Base-by-base conservation (phyloP, 1,284 basidiomycete genomes). In the Mycena citricolor region DNA sequence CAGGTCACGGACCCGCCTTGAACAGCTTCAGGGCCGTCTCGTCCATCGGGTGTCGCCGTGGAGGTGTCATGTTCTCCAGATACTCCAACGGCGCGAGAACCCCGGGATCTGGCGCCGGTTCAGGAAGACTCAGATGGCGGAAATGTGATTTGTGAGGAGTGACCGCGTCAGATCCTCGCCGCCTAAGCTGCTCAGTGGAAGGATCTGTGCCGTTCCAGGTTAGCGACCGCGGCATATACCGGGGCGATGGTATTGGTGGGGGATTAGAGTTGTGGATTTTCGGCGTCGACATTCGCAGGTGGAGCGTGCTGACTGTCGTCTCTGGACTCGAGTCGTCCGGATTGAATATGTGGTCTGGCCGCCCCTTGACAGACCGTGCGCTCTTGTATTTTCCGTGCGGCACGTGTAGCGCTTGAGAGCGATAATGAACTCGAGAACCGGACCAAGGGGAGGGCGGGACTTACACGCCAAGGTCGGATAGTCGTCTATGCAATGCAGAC, bases 381-480 rank as follows among this genome's bases (percentile, higher is more conserved):
- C 83, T 86, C 57, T 78, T 76, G 60, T 87, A 88, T 54, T 69
- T 73, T 32, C 78, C 80, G 41, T 69, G 67, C n/a, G 86, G 86
- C 16, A 86, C 83, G 14, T 66, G 59, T 28, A 87, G 59, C 17
- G 64, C 50, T 52, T 23, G 8, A 21, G 39, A 4, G 24, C 16
- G 17, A n/a, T 13, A 4, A 8, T 28, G 16, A n/a, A 42, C 17
- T 38, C 31, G 21, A 7, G 13, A 14, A n/a, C 12, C 14, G 11
- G 22, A 23, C n/a, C 13, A 20, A 17, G 8, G 11, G 2, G 10
- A 13, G n/a, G 3, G 35, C 14, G 26, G 29, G 34, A 24, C 50
- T 7, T 32, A 48, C 50, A 63, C 11, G 73, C 70, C 17, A 88
- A 70, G 37, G 73, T 65, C 10, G 79, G 76, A 40, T 82, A 69